Evolutionary conservation across 805 yeast species (phyloP), one percentile per base, ranked within the genome.

Genomic region (Barnettozyma californica): DNA sequence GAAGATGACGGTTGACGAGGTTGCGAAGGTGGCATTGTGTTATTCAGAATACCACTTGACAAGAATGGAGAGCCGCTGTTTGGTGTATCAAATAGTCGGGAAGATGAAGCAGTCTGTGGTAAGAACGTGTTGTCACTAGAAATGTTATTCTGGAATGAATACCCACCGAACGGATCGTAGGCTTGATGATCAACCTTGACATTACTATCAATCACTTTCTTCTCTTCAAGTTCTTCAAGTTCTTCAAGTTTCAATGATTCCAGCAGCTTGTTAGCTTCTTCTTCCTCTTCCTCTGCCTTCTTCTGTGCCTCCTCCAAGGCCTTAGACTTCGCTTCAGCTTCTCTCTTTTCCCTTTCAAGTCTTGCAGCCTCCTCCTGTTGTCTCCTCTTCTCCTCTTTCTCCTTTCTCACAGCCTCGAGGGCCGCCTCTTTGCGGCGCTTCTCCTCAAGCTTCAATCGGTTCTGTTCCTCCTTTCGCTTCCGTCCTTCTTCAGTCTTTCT

Each of bases 401-500:
- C 67, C 53, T 61, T 57, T 62, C 67, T 56, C 50, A 62, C 52
- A 54, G 55, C 57, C 56, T 70, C 64, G 53, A 65, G 44, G 63
- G 77, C 71, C 47, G 67, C 71, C 43, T 59, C 52, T 54, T 65
- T 66, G 40, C 68, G 61, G 56, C 68, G 68, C 43, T 62, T 61
- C 44, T 67, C 69, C 54, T 68, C 72, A 44, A 59, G 65, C 64
- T 75, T 65, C 62, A 73, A 63, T 54, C 68, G 69, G 45, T 73
- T 68, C 45, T 59, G 52, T 53, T 69, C 72, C 42, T 70, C 57
- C 49, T 66, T 66, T 23, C 68, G 63, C 59, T 66, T 59, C 57
- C 72, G 57, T 51, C 74, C 69, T 56, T 72, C 70, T 58, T 73
- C 59, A 62, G 67, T 52, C 68, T 75, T 58, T 70, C 78, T 55